A percentile compares a stretch with the other conserved stretches of the same genome.
Conservation (phyloP, 176 grass and related monocot genomes). For the Poa annua region DNA sequence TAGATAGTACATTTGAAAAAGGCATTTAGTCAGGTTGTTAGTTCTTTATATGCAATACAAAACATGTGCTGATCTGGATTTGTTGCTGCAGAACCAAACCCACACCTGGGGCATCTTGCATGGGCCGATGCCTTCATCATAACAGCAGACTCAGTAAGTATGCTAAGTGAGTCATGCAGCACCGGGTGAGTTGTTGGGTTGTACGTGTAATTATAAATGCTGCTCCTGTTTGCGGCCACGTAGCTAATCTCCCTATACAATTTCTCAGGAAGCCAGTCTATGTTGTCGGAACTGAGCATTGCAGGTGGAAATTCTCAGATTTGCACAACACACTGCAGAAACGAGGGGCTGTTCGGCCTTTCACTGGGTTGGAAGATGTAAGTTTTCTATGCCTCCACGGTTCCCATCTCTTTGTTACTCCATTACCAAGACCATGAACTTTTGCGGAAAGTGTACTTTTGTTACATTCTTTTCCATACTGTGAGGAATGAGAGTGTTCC, state of each 20-base stretch:
- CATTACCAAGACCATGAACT: background rate
- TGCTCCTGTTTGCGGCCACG: background rate
- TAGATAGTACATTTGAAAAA: slow-evolving; percentile 38
- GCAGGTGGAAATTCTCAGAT: slow-evolving; percentile 82
- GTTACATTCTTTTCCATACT: background rate
- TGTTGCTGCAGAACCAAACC: slow-evolving; percentile 74
- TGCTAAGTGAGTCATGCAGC: slow-evolving; percentile 90
- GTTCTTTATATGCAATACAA: background rate
- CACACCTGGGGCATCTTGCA: slow-evolving; percentile 90
- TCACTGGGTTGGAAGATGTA: slow-evolving; percentile 93
- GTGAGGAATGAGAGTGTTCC: background rate
- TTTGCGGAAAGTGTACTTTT: background rate
- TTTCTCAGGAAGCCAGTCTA: slow-evolving; percentile 82
- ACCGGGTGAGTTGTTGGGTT: slow-evolving; percentile 66
- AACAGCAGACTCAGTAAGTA: slow-evolving; percentile 87
- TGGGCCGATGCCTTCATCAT: slow-evolving; percentile 93
- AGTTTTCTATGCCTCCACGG: slow-evolving; percentile 24
- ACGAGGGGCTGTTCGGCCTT: slow-evolving; percentile 61
- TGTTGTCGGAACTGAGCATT: slow-evolving; percentile 74
- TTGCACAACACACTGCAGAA: slow-evolving; percentile 80
- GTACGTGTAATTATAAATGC: background rate
- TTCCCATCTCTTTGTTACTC: slow-evolving; percentile 6
- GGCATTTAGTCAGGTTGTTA: background rate
- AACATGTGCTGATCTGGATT: slow-evolving; percentile 10
- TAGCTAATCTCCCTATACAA: slow-evolving; percentile 31